Evolutionary conservation across 1,139 yeast species (phyloP), one percentile per base, ranked within the genome.

Genomic region (Entelexis paramagnoliae): DNA sequence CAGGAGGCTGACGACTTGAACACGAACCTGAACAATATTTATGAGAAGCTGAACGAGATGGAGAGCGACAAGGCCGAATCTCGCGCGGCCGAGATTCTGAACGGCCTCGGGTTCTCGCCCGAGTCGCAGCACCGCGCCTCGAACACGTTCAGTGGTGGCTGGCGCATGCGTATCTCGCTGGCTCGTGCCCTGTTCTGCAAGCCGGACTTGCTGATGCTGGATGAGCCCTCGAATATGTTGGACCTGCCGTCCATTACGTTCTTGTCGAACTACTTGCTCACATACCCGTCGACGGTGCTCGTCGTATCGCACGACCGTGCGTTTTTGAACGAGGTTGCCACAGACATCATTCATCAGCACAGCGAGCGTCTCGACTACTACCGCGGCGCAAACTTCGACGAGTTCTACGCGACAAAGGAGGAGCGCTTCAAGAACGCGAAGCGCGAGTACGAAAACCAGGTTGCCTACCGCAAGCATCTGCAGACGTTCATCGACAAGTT

Each of bases 211-310:
- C 74, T 91, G 60, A 73, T 91, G 64, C 76, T 91, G 59, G 98
- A 91, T 78, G 98, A 91, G 77, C 98, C 98, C 63, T 89, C 98
- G 60, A 91, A 91, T 82, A 91, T 89, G 96, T 84, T 91, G 95
- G 98, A 91, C 78, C 96, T 91, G 68, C 98, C 98, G 32, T 89
- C 97, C 50, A 87, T 91, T 66, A 91, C 97, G 2, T 91, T 80
- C 66, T 76, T 91, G 66, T 93, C 97, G 11, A 79, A 83, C 61
- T 91, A 91, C 66, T 73, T 91, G 61, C 95, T 87, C 66, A 75
- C 85, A 11, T 91, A 91, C 66, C 89, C 95, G 54, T 79, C 95
- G 0, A 91, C 98, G 0, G 94, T 91, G 7, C 73, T 91, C 60
- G 95, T 89, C 39, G 99, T 91, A 46, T 91, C 98, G 53, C 99